Conservation (phyloP, 495 filamentous ascomycete species). For the Bryoglossum gracile region DNA sequence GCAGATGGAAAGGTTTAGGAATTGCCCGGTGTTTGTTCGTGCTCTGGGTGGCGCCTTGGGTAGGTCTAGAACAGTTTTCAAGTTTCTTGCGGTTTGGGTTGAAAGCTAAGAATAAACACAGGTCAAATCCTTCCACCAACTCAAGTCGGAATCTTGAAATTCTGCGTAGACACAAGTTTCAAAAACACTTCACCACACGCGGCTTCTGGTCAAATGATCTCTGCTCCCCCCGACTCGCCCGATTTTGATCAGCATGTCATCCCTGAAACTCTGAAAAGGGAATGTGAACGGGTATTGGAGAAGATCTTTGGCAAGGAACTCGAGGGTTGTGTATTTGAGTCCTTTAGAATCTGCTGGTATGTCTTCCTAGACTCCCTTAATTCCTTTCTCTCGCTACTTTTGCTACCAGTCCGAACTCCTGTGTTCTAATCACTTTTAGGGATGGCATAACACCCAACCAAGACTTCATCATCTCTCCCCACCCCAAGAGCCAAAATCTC, state of each 20-base stretch:
- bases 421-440: constrained; percentile 5
- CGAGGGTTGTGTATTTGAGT: constrained; percentile 4
- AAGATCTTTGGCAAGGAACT: constrained; percentile 15
- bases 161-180: constrained; percentile 16
- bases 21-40: constrained; percentile 24
- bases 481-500: constrained; percentile 40
- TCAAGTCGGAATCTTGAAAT: constrained; percentile 14
- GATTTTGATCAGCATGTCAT: constrained; percentile 10
- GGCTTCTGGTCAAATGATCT: constrained; percentile 13
- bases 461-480: constrained; percentile 50
- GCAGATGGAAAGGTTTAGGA: constrained; percentile 23
- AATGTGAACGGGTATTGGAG: constrained; percentile 9
- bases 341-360: constrained; percentile 23
- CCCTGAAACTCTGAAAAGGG: constrained; percentile 8
- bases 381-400: neutral
- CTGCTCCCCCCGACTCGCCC: constrained; percentile 7
- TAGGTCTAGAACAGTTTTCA: neutral
- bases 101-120: neutral
- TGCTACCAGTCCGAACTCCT: too few relatives aligned
- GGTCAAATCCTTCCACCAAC: constrained; percentile 14
- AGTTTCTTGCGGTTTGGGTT: neutral
- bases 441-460: constrained; percentile 37
- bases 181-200: constrained; percentile 8
- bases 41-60: constrained; percentile 3
- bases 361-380: too few relatives aligned